Evolutionary conservation across 805 yeast genomes (phyloP).

Genomic region (Yamadazyma sp.): DNA sequence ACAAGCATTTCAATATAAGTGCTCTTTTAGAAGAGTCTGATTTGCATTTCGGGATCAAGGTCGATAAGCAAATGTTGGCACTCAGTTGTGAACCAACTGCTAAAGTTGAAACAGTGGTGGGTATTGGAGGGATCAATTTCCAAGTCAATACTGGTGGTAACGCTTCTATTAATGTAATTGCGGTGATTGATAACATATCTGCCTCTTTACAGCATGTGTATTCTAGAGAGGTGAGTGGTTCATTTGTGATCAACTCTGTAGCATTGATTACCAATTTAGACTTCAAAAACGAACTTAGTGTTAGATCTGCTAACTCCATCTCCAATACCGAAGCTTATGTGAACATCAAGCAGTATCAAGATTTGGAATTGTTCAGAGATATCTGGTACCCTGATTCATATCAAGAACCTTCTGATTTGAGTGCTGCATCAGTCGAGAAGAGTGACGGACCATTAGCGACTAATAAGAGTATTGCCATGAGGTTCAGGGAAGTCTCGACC

Average conservation of each 20-base stretch:
- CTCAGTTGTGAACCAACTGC: slow-evolving; percentile 94
- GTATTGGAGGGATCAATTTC: slow-evolving; percentile 65
- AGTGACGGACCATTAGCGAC: slow-evolving; percentile 16
- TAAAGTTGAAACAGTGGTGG: slow-evolving; percentile 82
- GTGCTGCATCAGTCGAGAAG: neutral
- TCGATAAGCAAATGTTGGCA: slow-evolving; percentile 72
- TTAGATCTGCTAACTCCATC: slow-evolving; percentile 52
- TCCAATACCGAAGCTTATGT: slow-evolving; percentile 60
- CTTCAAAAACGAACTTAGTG: slow-evolving; percentile 38
- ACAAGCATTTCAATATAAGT: slow-evolving; percentile 18
- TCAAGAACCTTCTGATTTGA: neutral
- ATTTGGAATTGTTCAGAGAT: slow-evolving; percentile 76
- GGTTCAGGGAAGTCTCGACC: slow-evolving; percentile 57
- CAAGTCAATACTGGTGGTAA: slow-evolving; percentile 54
- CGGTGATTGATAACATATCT: slow-evolving; percentile 54
- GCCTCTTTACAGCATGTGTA: slow-evolving; percentile 86
- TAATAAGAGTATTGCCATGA: slow-evolving; percentile 41
- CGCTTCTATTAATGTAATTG: slow-evolving; percentile 38
- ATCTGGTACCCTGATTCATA: slow-evolving; percentile 63
- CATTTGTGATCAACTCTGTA: slow-evolving; percentile 48
- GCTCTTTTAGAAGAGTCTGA: slow-evolving; percentile 54
- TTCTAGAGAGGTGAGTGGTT: slow-evolving; percentile 86
- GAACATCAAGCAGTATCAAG: slow-evolving; percentile 84
- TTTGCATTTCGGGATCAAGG: slow-evolving; percentile 57
- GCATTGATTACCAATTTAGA: slow-evolving; percentile 50